Evolutionary conservation across 352 stramenopile species (phyloP), one percentile per base, ranked within the genome.

Genomic region (Phytophthora foliorum): DNA sequence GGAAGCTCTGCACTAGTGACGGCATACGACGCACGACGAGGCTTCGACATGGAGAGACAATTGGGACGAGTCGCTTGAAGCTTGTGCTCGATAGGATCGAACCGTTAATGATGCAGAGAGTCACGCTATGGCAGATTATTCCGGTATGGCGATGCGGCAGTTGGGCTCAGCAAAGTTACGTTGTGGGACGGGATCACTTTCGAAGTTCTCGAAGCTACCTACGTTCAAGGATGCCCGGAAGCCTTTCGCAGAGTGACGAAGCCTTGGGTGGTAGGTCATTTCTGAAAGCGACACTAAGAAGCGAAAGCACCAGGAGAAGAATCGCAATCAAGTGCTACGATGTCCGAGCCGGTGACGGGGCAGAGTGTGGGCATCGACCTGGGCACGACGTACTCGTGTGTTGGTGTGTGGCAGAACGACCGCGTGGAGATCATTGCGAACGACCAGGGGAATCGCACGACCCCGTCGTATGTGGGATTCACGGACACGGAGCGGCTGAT

Each of bases 341-440:
- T 73, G 66, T 34, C 71, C 1, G 52, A 66, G 17, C n/a, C 45
- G 3, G 79, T 96, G 3, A 90, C 90, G 36, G 92, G 91, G 72
- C 86, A 97, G 76, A 90, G 80, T 61, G 95, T 99, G 61, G 97
- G 97, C 63, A 99, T 99, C 73, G 97, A 99, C 81, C 84, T 99
- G 46, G 96, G 96, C 66, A 99, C 97, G 57, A 99, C 95, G 25
- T 98, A 99, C 83, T 98, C 93, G 61, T 99, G 97, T 63, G 94
- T 99, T 48, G 97, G 96, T 29, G 95, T 99, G 36, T 99, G 95
- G 95, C 93, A 99, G 77, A 98, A 99, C 72, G 97, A 99, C 81
- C 93, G 91, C 48, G 97, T 99, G 13, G 95, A 99, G 69, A 97
- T 97, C 74, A 98, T 98, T 70, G 94, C 94, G 49, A 99, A 99